Evolutionary conservation across 2,329 filamentous ascomycete genomes (phyloP).

Genomic region (Trichoderma aggressivum): DNA sequence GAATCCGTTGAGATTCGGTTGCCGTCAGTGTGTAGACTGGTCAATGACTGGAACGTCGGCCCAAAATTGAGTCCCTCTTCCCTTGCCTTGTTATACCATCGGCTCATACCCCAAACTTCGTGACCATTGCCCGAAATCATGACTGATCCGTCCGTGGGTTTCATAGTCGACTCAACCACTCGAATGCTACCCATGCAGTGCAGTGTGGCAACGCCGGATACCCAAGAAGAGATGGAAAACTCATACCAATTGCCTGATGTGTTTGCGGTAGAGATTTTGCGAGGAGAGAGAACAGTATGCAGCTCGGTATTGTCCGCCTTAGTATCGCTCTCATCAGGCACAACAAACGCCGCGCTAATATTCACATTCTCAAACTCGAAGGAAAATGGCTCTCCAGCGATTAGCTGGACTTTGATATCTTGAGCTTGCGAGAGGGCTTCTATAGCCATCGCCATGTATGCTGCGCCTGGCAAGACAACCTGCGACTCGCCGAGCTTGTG

Average conservation of each 20-base stretch:
- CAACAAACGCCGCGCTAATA: conserved; percentile 30
- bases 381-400: conserved; percentile 4
- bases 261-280: conserved; percentile 9
- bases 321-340: conserved; percentile 25
- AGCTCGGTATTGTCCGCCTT: not conserved
- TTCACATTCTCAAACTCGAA: conserved; percentile 29
- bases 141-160: not conserved
- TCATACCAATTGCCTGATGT: not conserved
- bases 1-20: not conserved
- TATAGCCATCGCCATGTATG: conserved; percentile 42
- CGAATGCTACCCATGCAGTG: conserved; percentile 12
- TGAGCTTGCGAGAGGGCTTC: conserved; percentile 35
- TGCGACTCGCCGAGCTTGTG: conserved; percentile 51
- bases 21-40: not conserved
- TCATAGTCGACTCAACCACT: not conserved
- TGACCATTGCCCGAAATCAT: not conserved
- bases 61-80: conserved; percentile 13
- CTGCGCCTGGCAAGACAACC: conserved; percentile 44
- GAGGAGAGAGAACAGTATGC: not conserved
- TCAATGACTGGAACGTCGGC: not conserved
- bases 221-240: conserved; percentile 6
- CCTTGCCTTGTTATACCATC: conserved; percentile 5
- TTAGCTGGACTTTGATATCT: conserved; percentile 12
- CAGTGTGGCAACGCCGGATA: not conserved
- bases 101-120: conserved; percentile 6